phyloP scores from a whole-genome alignment of 345 rosid species.

The Clarkia xantiana region DNA sequence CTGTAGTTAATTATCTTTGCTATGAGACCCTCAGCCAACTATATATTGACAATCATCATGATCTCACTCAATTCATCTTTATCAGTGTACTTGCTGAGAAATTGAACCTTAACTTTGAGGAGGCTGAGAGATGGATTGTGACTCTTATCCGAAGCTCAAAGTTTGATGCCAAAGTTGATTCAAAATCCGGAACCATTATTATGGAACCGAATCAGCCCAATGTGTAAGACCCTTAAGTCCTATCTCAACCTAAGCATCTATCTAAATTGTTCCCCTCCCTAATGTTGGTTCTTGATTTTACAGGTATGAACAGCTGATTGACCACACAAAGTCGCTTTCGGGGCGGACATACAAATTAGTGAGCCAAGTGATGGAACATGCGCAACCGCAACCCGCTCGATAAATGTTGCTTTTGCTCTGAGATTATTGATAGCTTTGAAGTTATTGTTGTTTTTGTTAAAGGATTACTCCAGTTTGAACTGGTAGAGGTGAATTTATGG shows the following conservation, averaged over 20 bases:
- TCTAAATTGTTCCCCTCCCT: neutral
- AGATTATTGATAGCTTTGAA: neutral
- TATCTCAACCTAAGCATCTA: too few relatives aligned
- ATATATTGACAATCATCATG: neutral
- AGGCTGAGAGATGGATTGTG: constrained; percentile 97
- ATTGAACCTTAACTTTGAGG: constrained; percentile 79
- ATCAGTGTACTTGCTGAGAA: constrained; percentile 83
- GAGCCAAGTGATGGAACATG: constrained; percentile 63
- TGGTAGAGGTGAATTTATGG: too few relatives aligned
- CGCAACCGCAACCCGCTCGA: constrained; percentile 57
- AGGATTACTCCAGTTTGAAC: too few relatives aligned
- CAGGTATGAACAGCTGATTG: constrained; percentile 94
- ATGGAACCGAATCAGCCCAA: constrained; percentile 82
- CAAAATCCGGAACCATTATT: constrained; percentile 59
- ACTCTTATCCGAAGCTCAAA: constrained; percentile 87
- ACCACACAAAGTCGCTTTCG: constrained; percentile 73
- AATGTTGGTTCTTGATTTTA: neutral
- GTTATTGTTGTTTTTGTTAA: too few relatives aligned
- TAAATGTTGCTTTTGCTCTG: constrained; percentile 14
- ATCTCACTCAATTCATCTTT: neutral
- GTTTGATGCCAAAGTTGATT: constrained; percentile 91
- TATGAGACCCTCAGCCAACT: too few relatives aligned
- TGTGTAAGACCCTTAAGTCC: constrained; percentile 36
- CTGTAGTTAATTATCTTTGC: too few relatives aligned
- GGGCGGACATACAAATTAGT: constrained; percentile 86